Base-by-base conservation (phyloP, 1,284 basidiomycete species). In the Puccinia horiana region DNA sequence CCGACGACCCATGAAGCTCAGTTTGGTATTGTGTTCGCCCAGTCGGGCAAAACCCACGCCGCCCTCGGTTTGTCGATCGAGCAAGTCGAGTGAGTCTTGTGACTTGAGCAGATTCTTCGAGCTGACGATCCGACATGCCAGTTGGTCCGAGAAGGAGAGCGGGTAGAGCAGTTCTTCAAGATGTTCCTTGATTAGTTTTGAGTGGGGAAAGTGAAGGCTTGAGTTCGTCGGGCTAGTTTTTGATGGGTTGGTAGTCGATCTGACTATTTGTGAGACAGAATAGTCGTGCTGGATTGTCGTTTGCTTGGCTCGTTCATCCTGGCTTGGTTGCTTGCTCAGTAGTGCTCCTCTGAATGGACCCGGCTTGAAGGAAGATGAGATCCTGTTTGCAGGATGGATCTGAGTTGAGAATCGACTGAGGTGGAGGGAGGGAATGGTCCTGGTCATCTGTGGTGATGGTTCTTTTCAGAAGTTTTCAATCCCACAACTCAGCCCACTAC, bases 1-100 rank as follows among this genome's bases (percentile, higher is more conserved):
- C 37, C 79, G 73, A 12, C 79, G 79, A n/a, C 79, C 79, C 9
- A 81, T 73, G 37, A 81, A 81, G 44, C 79, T 81, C 20, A 81
- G 44, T 29, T 81, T 81, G 16, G 79, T 35, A 23, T 81, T 81
- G 63, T 81, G 79, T 52, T 81, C 79, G 23, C 79, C 79, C 29
- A 81, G 61, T 3, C 73, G 35, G 14, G 70, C 70, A 67, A 44
- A 81, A n/a, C 79, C 79, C 14, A 74, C 12, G 18, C 52, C 69
- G 32, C 78, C 78, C 12, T n/a, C 4, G 29, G 32, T 40, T 6
- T 23, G 18, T 1, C 37, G 47, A 11, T 81, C 32, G 47, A 75
- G 72, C 2, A 29, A 6, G 26, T 81, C 72, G 20, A 81, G 44
- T 16, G 42, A 37, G 37, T n/a, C 20, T 40, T 81, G 72, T 44